phyloP scores from a whole-genome alignment of 2,329 filamentous ascomycete genomes.

The Fusarium bulbicola region DNA sequence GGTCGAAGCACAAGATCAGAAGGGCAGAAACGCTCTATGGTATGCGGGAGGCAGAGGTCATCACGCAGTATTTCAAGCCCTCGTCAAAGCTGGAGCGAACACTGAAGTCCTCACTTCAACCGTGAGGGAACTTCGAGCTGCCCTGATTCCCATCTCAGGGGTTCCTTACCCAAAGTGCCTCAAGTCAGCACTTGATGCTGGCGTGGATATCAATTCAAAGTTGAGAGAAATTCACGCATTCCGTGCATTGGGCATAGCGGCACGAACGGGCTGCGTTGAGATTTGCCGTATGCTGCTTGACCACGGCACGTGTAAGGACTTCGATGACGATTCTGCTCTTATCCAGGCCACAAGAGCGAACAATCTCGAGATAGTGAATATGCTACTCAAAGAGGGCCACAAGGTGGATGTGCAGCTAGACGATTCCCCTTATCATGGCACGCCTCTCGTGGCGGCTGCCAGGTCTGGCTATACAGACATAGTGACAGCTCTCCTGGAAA shows the following conservation, averaged over 20 bases:
- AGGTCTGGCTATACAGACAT: neutral
- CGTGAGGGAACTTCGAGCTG: neutral
- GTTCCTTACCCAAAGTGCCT: neutral
- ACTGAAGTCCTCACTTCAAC: neutral
- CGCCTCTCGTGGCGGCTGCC: neutral
- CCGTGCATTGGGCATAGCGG: neutral
- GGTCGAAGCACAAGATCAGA: neutral
- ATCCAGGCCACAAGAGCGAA: neutral
- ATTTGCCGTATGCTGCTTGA: neutral
- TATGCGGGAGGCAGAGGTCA: neutral
- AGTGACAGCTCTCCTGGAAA: neutral
- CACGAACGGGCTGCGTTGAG: accelerated
- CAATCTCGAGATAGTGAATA: neutral
- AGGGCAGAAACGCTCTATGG: neutral
- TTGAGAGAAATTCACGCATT: neutral
- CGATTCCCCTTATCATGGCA: neutral
- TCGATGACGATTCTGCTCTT: neutral
- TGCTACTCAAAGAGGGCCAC: neutral
- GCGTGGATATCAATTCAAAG: neutral
- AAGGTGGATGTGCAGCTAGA: neutral
- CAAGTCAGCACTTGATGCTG: neutral
- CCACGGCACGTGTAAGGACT: neutral
- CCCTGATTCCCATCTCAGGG: neutral
- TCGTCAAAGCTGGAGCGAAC: neutral
- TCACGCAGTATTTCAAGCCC: neutral